phyloP scores from a whole-genome alignment of 1,284 basidiomycete genomes.

The Phlebopus sp. region DNA sequence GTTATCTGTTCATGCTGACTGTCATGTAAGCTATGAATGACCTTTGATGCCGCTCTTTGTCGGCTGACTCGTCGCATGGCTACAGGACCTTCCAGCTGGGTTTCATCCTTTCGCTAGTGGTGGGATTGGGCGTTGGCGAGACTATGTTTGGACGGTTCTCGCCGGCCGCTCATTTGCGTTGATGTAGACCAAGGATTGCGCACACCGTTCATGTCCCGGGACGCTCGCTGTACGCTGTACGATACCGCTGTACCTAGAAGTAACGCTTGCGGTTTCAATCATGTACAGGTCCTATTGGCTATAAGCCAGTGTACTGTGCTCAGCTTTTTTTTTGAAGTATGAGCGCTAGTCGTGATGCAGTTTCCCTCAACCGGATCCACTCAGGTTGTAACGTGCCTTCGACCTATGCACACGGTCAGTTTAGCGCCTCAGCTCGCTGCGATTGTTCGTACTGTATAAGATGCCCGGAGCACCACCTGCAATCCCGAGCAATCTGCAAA shows the following conservation, averaged over 20 bases:
- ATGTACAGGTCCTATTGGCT: no score
- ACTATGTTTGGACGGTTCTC: slow-evolving; percentile 54
- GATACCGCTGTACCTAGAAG: neutral
- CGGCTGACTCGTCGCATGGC: neutral
- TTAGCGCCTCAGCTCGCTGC: neutral
- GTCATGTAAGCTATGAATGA: slow-evolving; percentile 57
- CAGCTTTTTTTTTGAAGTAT: no score
- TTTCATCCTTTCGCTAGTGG: slow-evolving; percentile 59
- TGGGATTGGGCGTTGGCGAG: slow-evolving; percentile 66
- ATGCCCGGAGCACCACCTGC: slow-evolving; percentile 43
- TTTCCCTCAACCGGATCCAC: no score
- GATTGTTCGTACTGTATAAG: slow-evolving; percentile 19
- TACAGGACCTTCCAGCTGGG: slow-evolving; percentile 69
- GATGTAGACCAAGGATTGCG: no score
- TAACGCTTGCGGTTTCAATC: no score
- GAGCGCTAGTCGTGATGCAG: no score
- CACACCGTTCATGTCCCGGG: no score
- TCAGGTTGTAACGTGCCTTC: no score
- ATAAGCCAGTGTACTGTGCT: no score
- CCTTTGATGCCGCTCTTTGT: neutral
- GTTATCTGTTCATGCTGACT: slow-evolving; percentile 64
- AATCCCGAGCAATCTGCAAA: slow-evolving; percentile 55
- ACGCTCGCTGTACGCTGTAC: neutral
- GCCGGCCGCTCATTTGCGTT: slow-evolving; percentile 13
- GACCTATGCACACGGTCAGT: no score